Conservation (phyloP, 2,329 filamentous ascomycete genomes). For the Colletotrichum sp. region DNA sequence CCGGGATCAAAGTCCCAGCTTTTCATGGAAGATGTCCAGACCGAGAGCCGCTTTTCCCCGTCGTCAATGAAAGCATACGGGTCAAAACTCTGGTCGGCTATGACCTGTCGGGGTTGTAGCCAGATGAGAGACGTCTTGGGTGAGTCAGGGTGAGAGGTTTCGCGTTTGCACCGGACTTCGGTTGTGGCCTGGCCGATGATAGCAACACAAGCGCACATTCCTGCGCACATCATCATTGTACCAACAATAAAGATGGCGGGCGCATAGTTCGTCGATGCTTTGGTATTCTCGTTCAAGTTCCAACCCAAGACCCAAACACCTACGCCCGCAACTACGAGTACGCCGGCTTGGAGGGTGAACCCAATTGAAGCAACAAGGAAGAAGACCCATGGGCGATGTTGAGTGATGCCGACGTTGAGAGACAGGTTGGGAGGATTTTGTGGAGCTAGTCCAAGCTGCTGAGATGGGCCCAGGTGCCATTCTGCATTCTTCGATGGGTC, state of each 20-base stretch:
- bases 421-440: neutral
- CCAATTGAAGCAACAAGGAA: accelerated
- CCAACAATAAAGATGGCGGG: neutral
- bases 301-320: neutral
- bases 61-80: neutral
- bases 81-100: neutral
- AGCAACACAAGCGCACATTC: accelerated
- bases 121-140: neutral
- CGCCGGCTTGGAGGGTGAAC: neutral
- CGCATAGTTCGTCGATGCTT: neutral
- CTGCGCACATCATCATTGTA: accelerated
- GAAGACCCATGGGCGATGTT: accelerated
- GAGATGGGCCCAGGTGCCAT: too few relatives aligned
- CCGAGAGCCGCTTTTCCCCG: accelerated
- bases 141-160: accelerated
- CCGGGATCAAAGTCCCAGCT: accelerated
- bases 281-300: accelerated
- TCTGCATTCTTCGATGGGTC: too few relatives aligned
- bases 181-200: neutral
- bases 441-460: neutral
- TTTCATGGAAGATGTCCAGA: neutral
- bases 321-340: neutral
- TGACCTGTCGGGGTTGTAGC: neutral
- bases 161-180: accelerated
- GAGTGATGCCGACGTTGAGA: neutral